Base-by-base conservation (phyloP, 306 rosid species). In the Arachis stenosperma region DNA sequence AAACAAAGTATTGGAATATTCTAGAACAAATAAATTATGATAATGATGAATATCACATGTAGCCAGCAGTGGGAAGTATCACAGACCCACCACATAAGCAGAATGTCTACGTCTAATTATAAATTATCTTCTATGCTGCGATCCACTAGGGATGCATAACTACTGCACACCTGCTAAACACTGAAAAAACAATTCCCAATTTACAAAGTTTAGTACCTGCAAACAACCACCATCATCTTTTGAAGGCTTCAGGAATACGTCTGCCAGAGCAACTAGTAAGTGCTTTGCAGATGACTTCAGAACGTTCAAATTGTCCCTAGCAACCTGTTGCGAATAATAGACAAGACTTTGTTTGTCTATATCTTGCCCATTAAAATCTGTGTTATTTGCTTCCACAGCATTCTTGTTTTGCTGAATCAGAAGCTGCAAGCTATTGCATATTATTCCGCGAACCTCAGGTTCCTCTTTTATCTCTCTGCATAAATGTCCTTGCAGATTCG, bases 201-300 rank as follows among this genome's bases (percentile, higher is more conserved):
- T 57, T 62, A 61, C 15, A 52, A 40, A 55, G 42, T 65, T 71
- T 63, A 67, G 56, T 87, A 94, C 99, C 99, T 88, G 97, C 84
- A 94, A 70, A 85, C 88, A 89, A 73, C 97, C 96, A 65, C 95
- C 97, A n/a, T 88, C 92, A 52, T 94, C 97, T 83, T 82, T 89
- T 6, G 74, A 66, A 42, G 95, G 71, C 41, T 86, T 81, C 64
- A 85, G 73, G 61, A 91, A 88, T 50, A 89, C 84, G 9, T 71
- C 69, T 14, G 92, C 89, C 43, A 91, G 78, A 69, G 81, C 89
- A 68, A 70, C 58, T 79, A 94, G 44, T 39, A 88, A 65, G 50
- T 60, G 79, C 39, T 71, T 78, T 53, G 91, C 84, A 72, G 87
- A 84, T 75, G 83, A 78, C 70, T 79, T 87, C 65, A 93, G 81